A percentile compares a stretch with the other conserved stretches of the same genome.
phyloP scores from a whole-genome alignment of 2,329 filamentous ascomycete genomes.

The Hypoxylon sp. region DNA sequence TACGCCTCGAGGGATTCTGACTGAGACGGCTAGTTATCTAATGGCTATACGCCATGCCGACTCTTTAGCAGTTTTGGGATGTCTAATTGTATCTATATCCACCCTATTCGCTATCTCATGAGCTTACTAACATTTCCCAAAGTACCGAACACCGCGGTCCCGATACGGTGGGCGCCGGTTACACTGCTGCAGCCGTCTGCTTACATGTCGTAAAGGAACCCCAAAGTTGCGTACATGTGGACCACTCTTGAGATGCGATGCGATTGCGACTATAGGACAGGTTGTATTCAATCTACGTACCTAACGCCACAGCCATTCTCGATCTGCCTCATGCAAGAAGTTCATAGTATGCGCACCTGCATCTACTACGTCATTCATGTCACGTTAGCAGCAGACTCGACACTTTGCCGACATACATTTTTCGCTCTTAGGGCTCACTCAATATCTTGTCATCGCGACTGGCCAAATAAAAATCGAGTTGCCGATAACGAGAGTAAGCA shows the following conservation, averaged over 20 bases:
- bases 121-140: constrained; percentile 17
- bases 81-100: neutral
- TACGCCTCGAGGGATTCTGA: constrained; percentile 29
- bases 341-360: constrained; percentile 19
- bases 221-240: constrained; percentile 19
- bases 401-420: neutral
- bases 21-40: constrained; percentile 33
- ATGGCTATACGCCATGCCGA: constrained; percentile 11
- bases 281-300: constrained; percentile 5
- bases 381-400: constrained; percentile 7
- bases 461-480: neutral
- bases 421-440: neutral
- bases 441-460: neutral
- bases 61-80: constrained; percentile 6
- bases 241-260: constrained; percentile 9
- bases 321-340: constrained; percentile 40
- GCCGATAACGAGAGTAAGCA: neutral
- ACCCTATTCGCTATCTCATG: constrained; percentile 4
- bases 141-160: constrained; percentile 17
- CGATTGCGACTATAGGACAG: constrained; percentile 15
- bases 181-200: constrained; percentile 21
- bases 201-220: constrained; percentile 7
- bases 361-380: constrained; percentile 26
- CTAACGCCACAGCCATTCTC: constrained; percentile 24
- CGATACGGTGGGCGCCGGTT: constrained; percentile 27